Evolutionary conservation across 768 basidiomycete species (phyloP).

Genomic region (Panaeolus papilionaceus): DNA sequence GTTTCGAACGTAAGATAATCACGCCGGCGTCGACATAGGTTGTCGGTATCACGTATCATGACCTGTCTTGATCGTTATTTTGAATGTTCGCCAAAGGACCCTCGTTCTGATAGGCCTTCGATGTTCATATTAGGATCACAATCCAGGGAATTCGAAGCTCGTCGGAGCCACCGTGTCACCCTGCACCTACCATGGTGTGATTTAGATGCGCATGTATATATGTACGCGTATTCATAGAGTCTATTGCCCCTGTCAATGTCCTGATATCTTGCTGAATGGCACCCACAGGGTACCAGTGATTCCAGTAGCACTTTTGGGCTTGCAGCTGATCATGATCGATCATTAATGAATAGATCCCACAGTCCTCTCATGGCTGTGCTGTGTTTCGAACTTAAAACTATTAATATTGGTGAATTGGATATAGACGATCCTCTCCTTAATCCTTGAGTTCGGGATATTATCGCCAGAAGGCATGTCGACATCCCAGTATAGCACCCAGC

Average conservation of each 20-base stretch:
- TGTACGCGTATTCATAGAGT: too few species aligned
- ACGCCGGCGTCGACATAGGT: not conserved
- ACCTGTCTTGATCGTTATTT: not conserved
- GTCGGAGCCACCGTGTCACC: not conserved
- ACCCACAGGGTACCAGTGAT: not conserved
- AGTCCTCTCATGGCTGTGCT: not conserved
- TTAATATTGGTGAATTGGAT: too few species aligned
- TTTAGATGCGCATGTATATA: too few species aligned
- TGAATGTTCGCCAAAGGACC: too few species aligned
- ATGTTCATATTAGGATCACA: not conserved
- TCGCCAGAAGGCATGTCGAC: not conserved
- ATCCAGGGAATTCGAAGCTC: not conserved
- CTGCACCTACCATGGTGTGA: too few species aligned
- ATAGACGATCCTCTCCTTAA: not conserved
- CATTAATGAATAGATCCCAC: not conserved
- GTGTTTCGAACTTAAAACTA: not conserved
- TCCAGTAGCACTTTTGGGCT: not conserved
- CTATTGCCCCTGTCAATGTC: not conserved
- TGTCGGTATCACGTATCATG: not conserved
- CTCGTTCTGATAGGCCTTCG: not conserved
- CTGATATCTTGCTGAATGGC: not conserved
- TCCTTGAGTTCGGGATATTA: not conserved
- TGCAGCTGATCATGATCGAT: not conserved
- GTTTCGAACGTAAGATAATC: not conserved
- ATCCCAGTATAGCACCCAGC: too few species aligned